These are phyloP conservation scores for Liriodendron chinense DNA, from an alignment of 164 flowering plant genomes.

Conservation along the genomic window DNA sequence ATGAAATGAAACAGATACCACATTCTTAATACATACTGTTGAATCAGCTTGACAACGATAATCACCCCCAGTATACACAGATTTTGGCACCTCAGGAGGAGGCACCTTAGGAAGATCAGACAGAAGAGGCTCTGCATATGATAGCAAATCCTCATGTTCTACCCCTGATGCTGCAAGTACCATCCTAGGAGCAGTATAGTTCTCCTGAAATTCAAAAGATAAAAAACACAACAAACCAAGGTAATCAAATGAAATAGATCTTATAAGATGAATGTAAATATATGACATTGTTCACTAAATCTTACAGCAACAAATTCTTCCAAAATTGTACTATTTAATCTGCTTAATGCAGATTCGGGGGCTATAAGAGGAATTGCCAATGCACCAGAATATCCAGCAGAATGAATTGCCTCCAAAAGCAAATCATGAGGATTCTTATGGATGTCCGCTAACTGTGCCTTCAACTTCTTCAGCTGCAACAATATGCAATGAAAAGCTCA, in stretches of 20 bases:
- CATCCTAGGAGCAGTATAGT: slow-evolving; percentile 83
- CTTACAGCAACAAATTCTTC: slow-evolving; percentile 82
- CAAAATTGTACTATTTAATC: slow-evolving; percentile 53
- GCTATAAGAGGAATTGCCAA: slow-evolving; percentile 75
- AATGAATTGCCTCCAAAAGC: slow-evolving; percentile 81
- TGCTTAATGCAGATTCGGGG: slow-evolving; percentile 58
- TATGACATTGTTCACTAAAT: slow-evolving; percentile 12
- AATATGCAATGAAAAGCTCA: slow-evolving; percentile 1
- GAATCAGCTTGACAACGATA: slow-evolving; percentile 67
- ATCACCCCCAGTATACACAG: slow-evolving; percentile 82
- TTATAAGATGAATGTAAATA: not conserved
- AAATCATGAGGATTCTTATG: slow-evolving; percentile 71
- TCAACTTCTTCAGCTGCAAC: slow-evolving; percentile 63
- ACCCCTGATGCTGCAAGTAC: slow-evolving; percentile 94
- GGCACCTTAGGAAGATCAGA: slow-evolving; percentile 69
- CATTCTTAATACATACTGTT: slow-evolving; percentile 47
- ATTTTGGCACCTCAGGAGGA: slow-evolving; percentile 46
- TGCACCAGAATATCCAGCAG: slow-evolving; percentile 81
- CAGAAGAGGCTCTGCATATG: slow-evolving; percentile 79
- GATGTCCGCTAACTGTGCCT: slow-evolving; percentile 57
- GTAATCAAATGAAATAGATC: not conserved
- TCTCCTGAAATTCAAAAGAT: slow-evolving; percentile 44
- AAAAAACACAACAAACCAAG: not conserved
- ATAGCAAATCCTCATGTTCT: slow-evolving; percentile 70
- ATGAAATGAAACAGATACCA: not conserved